These are phyloP conservation scores for Dioscorea dumetorum DNA, from an alignment of 106 monocot genomes.

Conservation along the genomic window DNA sequence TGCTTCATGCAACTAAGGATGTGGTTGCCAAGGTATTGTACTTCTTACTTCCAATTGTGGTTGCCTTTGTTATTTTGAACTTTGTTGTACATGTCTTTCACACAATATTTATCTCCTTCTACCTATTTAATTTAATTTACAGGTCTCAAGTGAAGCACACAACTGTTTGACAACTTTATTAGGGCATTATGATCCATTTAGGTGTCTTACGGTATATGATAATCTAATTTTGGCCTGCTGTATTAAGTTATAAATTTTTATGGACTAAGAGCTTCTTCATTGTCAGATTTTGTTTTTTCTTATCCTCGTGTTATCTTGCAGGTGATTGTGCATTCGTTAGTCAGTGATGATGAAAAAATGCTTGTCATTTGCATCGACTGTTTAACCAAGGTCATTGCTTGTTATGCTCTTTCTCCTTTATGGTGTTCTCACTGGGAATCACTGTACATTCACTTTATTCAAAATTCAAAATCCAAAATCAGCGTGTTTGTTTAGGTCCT, in stretches of 20 bases:
- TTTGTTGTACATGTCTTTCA: neutral
- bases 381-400: conserved; percentile 76
- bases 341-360: conserved; percentile 90
- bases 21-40: conserved; percentile 53
- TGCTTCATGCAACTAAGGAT: conserved; percentile 76
- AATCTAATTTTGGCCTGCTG: neutral
- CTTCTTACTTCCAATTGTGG: too few relatives aligned
- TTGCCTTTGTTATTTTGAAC: too few relatives aligned
- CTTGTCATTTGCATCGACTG: conserved; percentile 93
- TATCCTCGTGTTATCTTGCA: conserved; percentile 16
- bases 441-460: too few relatives aligned
- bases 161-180: conserved; percentile 63
- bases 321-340: conserved; percentile 80
- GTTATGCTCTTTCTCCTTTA: too few relatives aligned
- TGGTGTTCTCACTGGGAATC: too few relatives aligned
- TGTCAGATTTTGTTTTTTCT: neutral
- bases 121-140: conserved; percentile 8
- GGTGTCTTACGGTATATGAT: conserved; percentile 82
- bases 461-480: too few relatives aligned
- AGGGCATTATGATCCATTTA: conserved; percentile 74
- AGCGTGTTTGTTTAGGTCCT: too few relatives aligned
- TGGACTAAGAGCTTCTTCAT: neutral
- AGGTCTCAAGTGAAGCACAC: conserved; percentile 91
- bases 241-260: neutral
- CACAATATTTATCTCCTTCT: neutral